Percentiles rank a stretch among this genome's conserved stretches.
Conservation (phyloP, 768 basidiomycete genomes). For the Suillus brevipes region DNA sequence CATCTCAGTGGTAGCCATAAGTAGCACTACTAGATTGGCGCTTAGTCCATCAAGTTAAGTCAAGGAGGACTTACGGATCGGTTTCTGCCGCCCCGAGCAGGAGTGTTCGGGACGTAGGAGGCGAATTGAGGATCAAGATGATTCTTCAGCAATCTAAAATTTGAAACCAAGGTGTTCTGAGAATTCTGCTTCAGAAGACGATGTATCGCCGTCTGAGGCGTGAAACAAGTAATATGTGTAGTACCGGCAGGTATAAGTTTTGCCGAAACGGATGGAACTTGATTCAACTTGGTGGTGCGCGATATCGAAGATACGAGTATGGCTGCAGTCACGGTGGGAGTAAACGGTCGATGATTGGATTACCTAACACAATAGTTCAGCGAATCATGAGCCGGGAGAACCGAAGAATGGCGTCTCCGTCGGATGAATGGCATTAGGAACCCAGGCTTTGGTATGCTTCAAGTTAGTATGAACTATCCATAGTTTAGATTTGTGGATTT, state of each 20-base stretch:
- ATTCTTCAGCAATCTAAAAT: background rate
- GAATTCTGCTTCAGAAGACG: background rate
- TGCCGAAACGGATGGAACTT: background rate
- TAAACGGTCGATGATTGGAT: background rate
- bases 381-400: background rate
- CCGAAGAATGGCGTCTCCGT: background rate
- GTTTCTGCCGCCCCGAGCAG: background rate
- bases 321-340: background rate
- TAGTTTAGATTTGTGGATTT: background rate
- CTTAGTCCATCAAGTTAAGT: background rate
- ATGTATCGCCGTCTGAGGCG: background rate
- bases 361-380: background rate
- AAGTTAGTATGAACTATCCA: slow-evolving; percentile 2
- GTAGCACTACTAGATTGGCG: background rate
- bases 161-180: background rate
- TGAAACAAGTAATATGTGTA: background rate
- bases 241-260: background rate
- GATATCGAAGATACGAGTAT: background rate
- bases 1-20: background rate
- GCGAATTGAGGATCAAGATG: background rate
- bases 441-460: background rate
- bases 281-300: background rate
- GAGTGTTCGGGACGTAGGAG: background rate
- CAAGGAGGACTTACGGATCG: background rate
- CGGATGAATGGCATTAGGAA: background rate